phyloP scores from a whole-genome alignment of 2,329 filamentous ascomycete species.

The Alternaria rosae region DNA sequence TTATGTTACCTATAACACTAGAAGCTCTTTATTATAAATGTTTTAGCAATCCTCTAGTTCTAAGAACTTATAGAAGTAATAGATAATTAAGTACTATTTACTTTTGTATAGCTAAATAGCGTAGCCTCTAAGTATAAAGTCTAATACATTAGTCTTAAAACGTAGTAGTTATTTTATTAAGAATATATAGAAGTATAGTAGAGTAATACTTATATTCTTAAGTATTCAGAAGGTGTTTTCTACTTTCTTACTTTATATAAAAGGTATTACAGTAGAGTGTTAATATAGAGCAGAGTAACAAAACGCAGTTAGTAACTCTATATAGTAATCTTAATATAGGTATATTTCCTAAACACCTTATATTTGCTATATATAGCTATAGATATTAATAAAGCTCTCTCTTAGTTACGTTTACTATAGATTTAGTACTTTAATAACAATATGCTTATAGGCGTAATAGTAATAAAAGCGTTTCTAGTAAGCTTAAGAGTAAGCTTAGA shows the following conservation, averaged over 20 bases:
- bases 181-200: slow-evolving; percentile 25
- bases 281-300: too few species aligned
- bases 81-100: slow-evolving; percentile 20
- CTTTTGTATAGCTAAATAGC: slow-evolving; percentile 8
- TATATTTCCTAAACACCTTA: too few species aligned
- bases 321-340: too few species aligned
- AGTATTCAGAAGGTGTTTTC: slow-evolving; percentile 11
- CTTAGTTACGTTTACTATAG: slow-evolving; percentile 43
- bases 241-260: too few species aligned
- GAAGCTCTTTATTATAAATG: too few species aligned
- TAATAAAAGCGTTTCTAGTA: slow-evolving; percentile 21
- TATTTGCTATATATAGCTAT: too few species aligned
- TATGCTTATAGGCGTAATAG: slow-evolving; percentile 22
- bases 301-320: too few species aligned
- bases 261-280: too few species aligned
- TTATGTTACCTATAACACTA: too few species aligned
- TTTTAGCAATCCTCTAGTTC: slow-evolving; percentile 39
- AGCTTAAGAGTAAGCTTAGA: too few species aligned
- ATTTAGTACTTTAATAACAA: slow-evolving; percentile 43
- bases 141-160: too few species aligned
- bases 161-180: neutral
- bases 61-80: slow-evolving; percentile 29
- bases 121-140: neutral
- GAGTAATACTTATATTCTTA: slow-evolving; percentile 23
- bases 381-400: too few species aligned